phyloP scores from a whole-genome alignment of 1,139 yeast genomes.

The Debaryomyces coudertii region DNA sequence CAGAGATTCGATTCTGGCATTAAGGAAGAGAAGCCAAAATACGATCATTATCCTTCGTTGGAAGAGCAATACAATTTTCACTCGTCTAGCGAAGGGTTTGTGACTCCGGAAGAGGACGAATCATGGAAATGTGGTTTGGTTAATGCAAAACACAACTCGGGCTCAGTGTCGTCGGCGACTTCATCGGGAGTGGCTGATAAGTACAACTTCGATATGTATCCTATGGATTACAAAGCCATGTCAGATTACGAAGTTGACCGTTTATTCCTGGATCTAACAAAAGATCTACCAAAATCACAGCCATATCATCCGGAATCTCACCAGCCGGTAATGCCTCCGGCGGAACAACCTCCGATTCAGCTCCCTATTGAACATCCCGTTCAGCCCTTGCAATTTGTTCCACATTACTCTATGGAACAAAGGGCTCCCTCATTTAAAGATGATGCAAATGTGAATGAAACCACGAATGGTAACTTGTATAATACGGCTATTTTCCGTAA shows the following conservation, averaged over 20 bases:
- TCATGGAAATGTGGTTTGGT: conserved; percentile 49
- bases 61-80: background rate
- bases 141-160: conserved; percentile 15
- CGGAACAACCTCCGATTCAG: background rate
- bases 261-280: conserved; percentile 13
- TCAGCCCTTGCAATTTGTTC: no score
- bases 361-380: background rate
- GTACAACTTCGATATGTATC: conserved; percentile 1
- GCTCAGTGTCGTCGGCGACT: conserved; percentile 5
- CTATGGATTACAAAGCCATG: background rate
- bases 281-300: conserved; percentile 8
- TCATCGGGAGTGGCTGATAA: background rate
- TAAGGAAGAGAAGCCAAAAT: background rate
- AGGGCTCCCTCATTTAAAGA: no score
- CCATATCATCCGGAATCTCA: background rate
- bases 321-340: background rate
- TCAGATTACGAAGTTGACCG: conserved; percentile 14
- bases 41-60: background rate
- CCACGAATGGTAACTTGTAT: no score
- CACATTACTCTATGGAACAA: no score
- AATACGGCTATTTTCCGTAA: no score
- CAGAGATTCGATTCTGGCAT: background rate
- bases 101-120: conserved; percentile 59
- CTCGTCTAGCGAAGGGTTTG: conserved; percentile 30
- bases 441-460: no score